Evolutionary conservation across 768 basidiomycete genomes (phyloP).

Genomic region (Hygrophorus pudorinus): DNA sequence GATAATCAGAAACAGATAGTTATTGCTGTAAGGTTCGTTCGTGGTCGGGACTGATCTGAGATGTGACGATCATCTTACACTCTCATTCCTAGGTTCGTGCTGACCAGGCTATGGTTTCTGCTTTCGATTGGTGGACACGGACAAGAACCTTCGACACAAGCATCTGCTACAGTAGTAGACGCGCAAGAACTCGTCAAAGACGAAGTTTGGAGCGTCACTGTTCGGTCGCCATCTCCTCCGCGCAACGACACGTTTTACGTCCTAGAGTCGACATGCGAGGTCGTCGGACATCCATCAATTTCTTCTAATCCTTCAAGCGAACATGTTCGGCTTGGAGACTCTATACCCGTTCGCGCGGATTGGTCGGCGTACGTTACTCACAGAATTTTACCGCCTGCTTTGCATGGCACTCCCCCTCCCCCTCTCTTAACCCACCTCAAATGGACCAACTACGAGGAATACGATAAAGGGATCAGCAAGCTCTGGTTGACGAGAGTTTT

Average conservation of each 20-base stretch:
- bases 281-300: conserved; percentile 35
- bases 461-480: conserved; percentile 54
- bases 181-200: conserved; percentile 40
- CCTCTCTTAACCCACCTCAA: conserved; percentile 34
- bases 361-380: conserved; percentile 52
- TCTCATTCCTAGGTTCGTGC: conserved; percentile 38
- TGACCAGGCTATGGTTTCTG: conserved; percentile 55
- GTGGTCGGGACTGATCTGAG: conserved; percentile 5
- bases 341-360: conserved; percentile 38
- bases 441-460: conserved; percentile 69
- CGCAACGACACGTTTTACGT: conserved; percentile 38
- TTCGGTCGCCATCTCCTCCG: conserved; percentile 13
- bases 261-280: conserved; percentile 65
- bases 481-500: conserved; percentile 44
- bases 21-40: conserved; percentile 45
- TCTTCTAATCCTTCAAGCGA: not conserved
- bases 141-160: conserved; percentile 18
- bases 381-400: conserved; percentile 3
- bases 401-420: conserved; percentile 8
- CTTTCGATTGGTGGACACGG: conserved; percentile 41
- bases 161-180: conserved; percentile 30
- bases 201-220: conserved; percentile 53
- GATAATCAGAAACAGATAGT: conserved; percentile 47
- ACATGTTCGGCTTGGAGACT: not conserved
- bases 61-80: not conserved